Base-by-base conservation (phyloP, 164 flowering plant genomes). In the Nelumbo lutea region DNA sequence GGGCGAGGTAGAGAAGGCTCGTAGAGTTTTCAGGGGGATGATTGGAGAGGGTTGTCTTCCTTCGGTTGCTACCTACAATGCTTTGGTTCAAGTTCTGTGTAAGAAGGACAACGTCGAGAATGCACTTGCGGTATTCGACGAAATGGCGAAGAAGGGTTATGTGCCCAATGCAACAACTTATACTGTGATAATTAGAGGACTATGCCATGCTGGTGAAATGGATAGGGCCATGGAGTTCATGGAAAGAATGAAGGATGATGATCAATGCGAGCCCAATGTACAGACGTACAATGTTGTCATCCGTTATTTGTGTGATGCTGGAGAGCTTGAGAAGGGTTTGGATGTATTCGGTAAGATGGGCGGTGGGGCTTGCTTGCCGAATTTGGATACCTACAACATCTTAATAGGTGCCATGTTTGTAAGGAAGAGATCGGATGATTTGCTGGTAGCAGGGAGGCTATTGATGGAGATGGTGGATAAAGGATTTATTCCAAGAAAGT, bases 391-490 rank as follows among this genome's bases (percentile, higher is more conserved):
- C 0, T 94, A 90, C 71, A 94, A 90, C 76, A 58, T 89, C 39
- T 62, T 94, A 76, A 87, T 94, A 2, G 83, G 89, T 73, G 80
- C 87, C 3, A 90, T 89, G 90, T 94, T 92, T 81, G 90, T 80
- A 66, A 85, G 87, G 81, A 88, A 83, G 84, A 88, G 79, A 75
- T 69, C 90, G 0, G 89, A 90, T 41, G 93, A 90, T 78, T 77
- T 94, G 72, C 42, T 94, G 75, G 72, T 80, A 76, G 95, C 98
- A 8, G 98, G 98, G 59, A 90, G 79, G 75, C 69, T 94, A 81
- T 76, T 94, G 84, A 67, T 87, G 56, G 97, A 91, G 82, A 91
- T 91, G 98, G 84, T 89, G 64, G 92, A 85, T 60, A 82, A 93
- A 77, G 94, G 96, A 61, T 91, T 87, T 73, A 53, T 87, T 71